Evolutionary conservation across 192 early-diverging fungal species (phyloP).

Genomic region (Backusella sp.): DNA sequence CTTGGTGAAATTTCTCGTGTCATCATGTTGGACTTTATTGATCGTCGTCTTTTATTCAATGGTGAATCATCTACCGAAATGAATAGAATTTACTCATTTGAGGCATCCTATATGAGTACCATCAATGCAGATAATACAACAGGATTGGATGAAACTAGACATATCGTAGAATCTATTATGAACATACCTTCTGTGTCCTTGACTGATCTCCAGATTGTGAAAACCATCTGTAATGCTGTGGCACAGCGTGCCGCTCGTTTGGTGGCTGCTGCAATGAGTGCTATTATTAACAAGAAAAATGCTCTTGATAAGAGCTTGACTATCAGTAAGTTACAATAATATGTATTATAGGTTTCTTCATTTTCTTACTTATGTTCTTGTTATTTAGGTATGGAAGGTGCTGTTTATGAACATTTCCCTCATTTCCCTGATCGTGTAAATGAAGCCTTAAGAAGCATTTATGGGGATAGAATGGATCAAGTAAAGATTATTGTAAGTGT

Average conservation of each 20-base stretch:
- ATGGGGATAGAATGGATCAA: slow-evolving; percentile 25
- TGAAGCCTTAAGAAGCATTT: slow-evolving; percentile 20
- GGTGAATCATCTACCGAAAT: slow-evolving; percentile 61
- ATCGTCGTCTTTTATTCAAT: slow-evolving; percentile 75
- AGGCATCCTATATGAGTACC: slow-evolving; percentile 70
- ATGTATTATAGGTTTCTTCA: slow-evolving; percentile 12
- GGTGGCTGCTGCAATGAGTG: slow-evolving; percentile 66
- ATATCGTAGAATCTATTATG: slow-evolving; percentile 73
- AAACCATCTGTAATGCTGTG: slow-evolving; percentile 75
- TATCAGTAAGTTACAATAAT: slow-evolving; percentile 31
- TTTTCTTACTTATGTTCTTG: not conserved
- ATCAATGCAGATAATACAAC: slow-evolving; percentile 67
- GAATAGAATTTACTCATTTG: slow-evolving; percentile 72
- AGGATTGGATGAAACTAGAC: slow-evolving; percentile 61
- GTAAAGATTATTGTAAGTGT: slow-evolving; percentile 37
- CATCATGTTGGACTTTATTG: slow-evolving; percentile 77
- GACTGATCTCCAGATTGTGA: slow-evolving; percentile 78
- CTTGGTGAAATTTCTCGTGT: slow-evolving; percentile 86
- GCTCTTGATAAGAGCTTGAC: slow-evolving; percentile 28
- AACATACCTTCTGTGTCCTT: slow-evolving; percentile 63
- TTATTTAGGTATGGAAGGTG: slow-evolving; percentile 53
- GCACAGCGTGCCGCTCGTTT: slow-evolving; percentile 84
- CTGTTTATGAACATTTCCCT: slow-evolving; percentile 64
- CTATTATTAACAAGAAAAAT: slow-evolving; percentile 54
- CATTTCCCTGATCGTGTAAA: slow-evolving; percentile 40